Evolutionary conservation across 441 rosid species (phyloP), one percentile per base, ranked within the genome.

Genomic region (Gossypium gossypioides): DNA sequence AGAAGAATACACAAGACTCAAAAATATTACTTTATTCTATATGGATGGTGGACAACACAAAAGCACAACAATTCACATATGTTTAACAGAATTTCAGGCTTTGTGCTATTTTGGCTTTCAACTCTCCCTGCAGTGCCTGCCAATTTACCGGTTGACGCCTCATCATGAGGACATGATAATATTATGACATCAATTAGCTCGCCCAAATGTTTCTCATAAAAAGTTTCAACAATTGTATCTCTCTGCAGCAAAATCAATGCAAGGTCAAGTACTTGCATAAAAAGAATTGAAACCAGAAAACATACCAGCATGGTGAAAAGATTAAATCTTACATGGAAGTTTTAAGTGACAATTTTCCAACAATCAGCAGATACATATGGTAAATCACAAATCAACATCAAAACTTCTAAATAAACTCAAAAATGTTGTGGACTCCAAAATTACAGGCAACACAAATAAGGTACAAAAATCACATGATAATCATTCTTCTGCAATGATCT

Each of bases 61-160:
- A 93, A 96, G 85, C 98, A 96, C 42, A 96, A 79, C 84, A 96
- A 77, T 77, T 96, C 99, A 82, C 99, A 93, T 76, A 93, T 87
- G 86, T 82, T 93, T 64, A 85, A 83, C 37, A 96, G 90, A 83
- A 91, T 89, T 82, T 93, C 98, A 73, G 99, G 96, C 86, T 90
- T 93, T 71, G 82, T 82, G 48, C 75, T 48, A 67, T 78, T 75
- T 74, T 78, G 83, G 77, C 57, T 86, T 81, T 77, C 82, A 78
- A 77, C 82, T 79, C 77, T 81, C 84, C 74, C 82, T 34, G 75
- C 80, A 79, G 74, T 77, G 63, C 75, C 83, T 61, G 76, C 82
- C 73, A 86, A 86, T 79, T 82, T 81, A 78, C 79, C 77, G 61
- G 68, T 77, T 21, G 87, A 79, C 78, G 51, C 51, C 64, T 55